phyloP scores from a whole-genome alignment of 1,139 yeast species.

The Blastobotrys persicus region DNA sequence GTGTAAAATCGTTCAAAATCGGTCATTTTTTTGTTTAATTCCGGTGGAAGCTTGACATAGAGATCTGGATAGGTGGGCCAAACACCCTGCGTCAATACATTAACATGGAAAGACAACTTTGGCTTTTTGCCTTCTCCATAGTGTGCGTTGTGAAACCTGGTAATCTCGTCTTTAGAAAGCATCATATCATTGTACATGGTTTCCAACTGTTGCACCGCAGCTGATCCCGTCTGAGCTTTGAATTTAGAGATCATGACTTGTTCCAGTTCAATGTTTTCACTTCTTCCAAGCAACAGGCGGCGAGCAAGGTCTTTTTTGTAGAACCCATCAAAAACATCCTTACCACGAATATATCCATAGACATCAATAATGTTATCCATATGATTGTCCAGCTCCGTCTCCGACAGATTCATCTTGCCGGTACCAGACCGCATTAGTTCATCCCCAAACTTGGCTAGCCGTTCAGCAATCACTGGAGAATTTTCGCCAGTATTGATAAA shows the following conservation, averaged over 20 bases:
- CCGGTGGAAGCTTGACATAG: slow-evolving; percentile 30
- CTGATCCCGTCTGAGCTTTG: slow-evolving; percentile 36
- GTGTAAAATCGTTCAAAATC: slow-evolving; percentile 30
- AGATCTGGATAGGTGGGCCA: slow-evolving; percentile 39
- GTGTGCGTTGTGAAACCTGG: slow-evolving; percentile 25
- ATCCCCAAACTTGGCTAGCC: slow-evolving; percentile 36
- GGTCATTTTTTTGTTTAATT: slow-evolving; percentile 25
- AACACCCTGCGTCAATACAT: slow-evolving; percentile 33
- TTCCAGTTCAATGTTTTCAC: slow-evolving; percentile 32
- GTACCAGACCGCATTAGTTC: slow-evolving; percentile 27
- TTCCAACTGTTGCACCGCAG: slow-evolving; percentile 32
- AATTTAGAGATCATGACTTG: slow-evolving; percentile 30
- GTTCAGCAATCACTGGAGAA: slow-evolving; percentile 29
- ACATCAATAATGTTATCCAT: slow-evolving; percentile 3
- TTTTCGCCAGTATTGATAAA: slow-evolving; percentile 28
- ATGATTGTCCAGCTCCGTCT: slow-evolving; percentile 1
- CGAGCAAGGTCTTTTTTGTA: slow-evolving; percentile 40
- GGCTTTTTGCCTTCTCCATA: slow-evolving; percentile 23
- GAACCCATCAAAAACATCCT: slow-evolving; percentile 37
- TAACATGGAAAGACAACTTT: slow-evolving; percentile 27
- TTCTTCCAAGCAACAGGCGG: slow-evolving; percentile 27
- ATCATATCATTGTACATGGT: slow-evolving; percentile 40
- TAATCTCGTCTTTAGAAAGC: slow-evolving; percentile 26
- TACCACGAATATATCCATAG: slow-evolving; percentile 26
- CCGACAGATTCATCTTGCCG: slow-evolving; percentile 3